Conservation (phyloP, 768 basidiomycete genomes). For the Saitozyma sp. region DNA sequence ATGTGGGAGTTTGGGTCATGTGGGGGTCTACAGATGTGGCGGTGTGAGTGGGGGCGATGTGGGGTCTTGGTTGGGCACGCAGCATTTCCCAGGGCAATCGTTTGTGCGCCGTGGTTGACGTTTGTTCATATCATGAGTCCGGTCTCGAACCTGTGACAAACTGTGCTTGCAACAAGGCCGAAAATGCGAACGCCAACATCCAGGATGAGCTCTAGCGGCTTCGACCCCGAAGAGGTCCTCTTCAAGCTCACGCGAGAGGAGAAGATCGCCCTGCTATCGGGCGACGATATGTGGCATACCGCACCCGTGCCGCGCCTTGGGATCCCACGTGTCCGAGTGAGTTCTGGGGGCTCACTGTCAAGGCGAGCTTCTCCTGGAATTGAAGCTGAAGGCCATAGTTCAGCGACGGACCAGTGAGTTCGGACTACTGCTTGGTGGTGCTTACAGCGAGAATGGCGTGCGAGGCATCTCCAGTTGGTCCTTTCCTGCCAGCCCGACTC, state of each 20-base stretch:
- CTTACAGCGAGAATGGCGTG: conserved; percentile 24
- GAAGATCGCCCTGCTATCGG: conserved; percentile 35
- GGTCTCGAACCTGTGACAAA: too few relatives aligned
- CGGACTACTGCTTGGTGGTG: too few relatives aligned
- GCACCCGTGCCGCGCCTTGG: conserved; percentile 25
- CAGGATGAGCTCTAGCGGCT: not conserved
- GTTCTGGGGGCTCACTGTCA: conserved; percentile 1
- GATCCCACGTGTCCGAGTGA: conserved; percentile 30
- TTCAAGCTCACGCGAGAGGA: conserved; percentile 28
- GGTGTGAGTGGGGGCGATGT: too few relatives aligned
- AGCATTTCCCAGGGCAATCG: too few relatives aligned
- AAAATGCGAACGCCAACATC: not conserved
- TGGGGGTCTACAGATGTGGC: too few relatives aligned
- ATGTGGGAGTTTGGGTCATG: too few relatives aligned
- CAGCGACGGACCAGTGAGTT: conserved; percentile 30
- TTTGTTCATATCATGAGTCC: too few relatives aligned
- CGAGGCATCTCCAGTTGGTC: conserved; percentile 32
- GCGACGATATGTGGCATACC: conserved; percentile 43
- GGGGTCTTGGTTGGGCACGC: too few relatives aligned
- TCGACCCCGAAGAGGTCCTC: conserved; percentile 14
- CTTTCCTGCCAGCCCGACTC: too few relatives aligned
- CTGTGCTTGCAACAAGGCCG: too few relatives aligned
- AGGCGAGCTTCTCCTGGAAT: not conserved
- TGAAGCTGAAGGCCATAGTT: conserved; percentile 11
- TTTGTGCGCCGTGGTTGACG: too few relatives aligned